Base-by-base conservation (phyloP, 2,329 filamentous ascomycete species). In the Botrytis cinerea region DNA sequence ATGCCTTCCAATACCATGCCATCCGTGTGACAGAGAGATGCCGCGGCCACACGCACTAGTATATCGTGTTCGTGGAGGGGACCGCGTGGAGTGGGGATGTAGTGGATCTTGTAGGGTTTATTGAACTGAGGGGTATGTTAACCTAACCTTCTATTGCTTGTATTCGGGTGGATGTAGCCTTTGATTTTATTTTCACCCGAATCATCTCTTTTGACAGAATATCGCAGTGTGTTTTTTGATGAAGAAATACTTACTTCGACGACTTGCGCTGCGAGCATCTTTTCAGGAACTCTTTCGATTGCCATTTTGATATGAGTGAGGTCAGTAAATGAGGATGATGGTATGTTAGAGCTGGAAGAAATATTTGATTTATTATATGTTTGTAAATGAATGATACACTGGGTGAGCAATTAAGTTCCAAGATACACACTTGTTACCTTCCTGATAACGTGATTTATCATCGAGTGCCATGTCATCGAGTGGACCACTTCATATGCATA, bases 1-100 rank as follows among this genome's bases (percentile, higher is more conserved):
- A 84, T 80, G 66, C 88, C 88, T 2, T 82, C 77, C 10, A 78
- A 77, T 6, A 89, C 87, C 86, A 90, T 88, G 74, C 81, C 80
- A 81, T 91, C 89, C 0, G 89, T 90, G 82, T 91, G 89, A 82
- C 89, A 91, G 78, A 89, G 85, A 1, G 87, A 89, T 16, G 87
- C 88, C 5, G 57, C 22, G 71, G 86, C 87, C 64, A 89, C 83
- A 79, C 88, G 89, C 77, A 91, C 83, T 51, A 90, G 84, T n/a
- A 91, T 81, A 75, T 90, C 88, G 75, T 86, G 64, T 60, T 77
- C 70, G 64, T 81, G 80, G 25, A 89, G 84, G 25, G 80, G 73
- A 14, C 80, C 79, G 0, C 73, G 73, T 10, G 88, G 88, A 1
- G 86, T 84, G 20, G 84, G 82, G 46, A 90, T 80, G 25, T 82